A percentile compares a stretch with the other conserved stretches of the same genome.
These are phyloP conservation scores for Delitschia confertaspora DNA, from an alignment of 495 filamentous ascomycete genomes.

Conservation along the genomic window DNA sequence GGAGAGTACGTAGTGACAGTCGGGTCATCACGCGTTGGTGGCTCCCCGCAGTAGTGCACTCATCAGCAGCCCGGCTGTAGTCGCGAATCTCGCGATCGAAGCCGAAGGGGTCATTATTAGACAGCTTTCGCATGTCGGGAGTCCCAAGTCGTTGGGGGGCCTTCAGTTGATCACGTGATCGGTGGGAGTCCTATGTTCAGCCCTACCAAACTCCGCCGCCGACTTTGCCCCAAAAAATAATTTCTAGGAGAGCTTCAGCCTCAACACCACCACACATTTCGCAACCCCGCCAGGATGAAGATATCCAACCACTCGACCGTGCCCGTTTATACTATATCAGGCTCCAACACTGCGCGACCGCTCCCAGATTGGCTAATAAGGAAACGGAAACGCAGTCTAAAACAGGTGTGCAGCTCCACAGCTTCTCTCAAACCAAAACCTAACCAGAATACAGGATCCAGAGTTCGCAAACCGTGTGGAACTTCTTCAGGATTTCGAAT, in stretches of 20 bases:
- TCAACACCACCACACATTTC: constrained; percentile 1
- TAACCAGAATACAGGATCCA: no score
- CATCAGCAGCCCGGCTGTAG: no score
- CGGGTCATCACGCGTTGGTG: no score
- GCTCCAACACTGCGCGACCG: constrained; percentile 78
- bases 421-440: no score
- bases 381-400: constrained; percentile 84
- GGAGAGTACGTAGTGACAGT: no score
- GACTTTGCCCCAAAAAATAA: background rate
- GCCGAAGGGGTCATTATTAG: no score
- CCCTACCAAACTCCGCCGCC: background rate
- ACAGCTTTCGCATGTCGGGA: no score
- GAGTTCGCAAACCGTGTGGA: constrained; percentile 92
- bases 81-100: no score
- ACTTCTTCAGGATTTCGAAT: constrained; percentile 94
- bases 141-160: no score
- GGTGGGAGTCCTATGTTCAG: background rate
- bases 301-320: constrained; percentile 79
- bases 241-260: background rate
- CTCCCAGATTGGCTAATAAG: constrained; percentile 92
- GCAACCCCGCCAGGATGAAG: constrained; percentile 53
- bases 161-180: no score
- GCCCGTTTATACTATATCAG: constrained; percentile 93
- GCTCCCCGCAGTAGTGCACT: no score
- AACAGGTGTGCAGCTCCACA: no score